phyloP scores from a whole-genome alignment of 371 early-diverging fungal species.

The Mucor circinelloides region DNA sequence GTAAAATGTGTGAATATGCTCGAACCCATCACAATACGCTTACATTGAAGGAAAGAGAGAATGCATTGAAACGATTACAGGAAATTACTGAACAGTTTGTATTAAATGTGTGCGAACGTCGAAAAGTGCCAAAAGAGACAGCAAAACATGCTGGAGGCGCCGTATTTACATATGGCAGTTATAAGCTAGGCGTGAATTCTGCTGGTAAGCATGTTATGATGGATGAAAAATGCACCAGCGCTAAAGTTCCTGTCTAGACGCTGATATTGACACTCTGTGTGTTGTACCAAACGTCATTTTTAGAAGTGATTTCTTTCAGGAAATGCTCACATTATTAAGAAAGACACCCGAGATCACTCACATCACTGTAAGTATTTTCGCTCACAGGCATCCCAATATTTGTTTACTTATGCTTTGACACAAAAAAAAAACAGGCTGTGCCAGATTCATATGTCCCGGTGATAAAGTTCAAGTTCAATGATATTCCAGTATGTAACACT shows the following conservation, averaged over 20 bases:
- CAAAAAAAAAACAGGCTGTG: constrained; percentile 42
- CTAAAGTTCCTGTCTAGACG: constrained; percentile 41
- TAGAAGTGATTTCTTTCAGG: constrained; percentile 82
- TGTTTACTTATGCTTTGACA: neutral
- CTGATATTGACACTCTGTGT: constrained; percentile 95
- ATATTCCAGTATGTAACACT: constrained; percentile 54
- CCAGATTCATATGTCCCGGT: constrained; percentile 89
- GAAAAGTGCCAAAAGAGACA: constrained; percentile 8
- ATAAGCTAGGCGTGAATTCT: constrained; percentile 90
- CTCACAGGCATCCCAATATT: neutral
- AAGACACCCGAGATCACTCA: constrained; percentile 68
- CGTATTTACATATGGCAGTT: constrained; percentile 93
- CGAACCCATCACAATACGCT: neutral
- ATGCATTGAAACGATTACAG: constrained; percentile 46
- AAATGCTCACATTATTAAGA: constrained; percentile 70
- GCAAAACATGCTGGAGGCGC: constrained; percentile 65
- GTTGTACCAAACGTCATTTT: constrained; percentile 81
- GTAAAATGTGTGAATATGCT: neutral
- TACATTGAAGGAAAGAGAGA: neutral
- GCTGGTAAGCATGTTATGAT: constrained; percentile 40
- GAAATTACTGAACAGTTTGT: constrained; percentile 73
- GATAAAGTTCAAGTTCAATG: constrained; percentile 77
- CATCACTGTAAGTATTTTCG: constrained; percentile 48
- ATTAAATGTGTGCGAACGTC: constrained; percentile 16
- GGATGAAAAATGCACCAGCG: neutral